Evolutionary conservation across 345 rosid genomes (phyloP), one percentile per base, ranked within the genome.

Genomic region (Reutealis trisperma): DNA sequence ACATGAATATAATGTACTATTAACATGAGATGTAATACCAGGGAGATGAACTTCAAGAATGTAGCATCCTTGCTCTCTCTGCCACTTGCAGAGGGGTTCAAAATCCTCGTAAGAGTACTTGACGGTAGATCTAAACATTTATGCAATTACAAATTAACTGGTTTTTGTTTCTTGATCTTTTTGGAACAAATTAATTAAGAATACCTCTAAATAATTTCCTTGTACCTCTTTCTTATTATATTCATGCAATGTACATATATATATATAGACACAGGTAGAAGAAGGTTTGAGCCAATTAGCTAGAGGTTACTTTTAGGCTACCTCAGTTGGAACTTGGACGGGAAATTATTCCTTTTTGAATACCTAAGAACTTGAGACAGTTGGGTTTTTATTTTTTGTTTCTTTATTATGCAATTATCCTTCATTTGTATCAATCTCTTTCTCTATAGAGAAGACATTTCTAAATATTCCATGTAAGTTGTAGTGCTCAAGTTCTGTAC

Each of bases 41-140:
- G 75, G 74, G 70, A 91, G 75, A 67, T 88, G 82, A 59, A 89
- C 73, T 76, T 86, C 86, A 65, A 91, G 73, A 74, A 63, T 71
- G 52, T 87, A 85, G 0, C 77, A 45, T 32, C 65, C 75, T 76
- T 80, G 83, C 2, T 62, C 84, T 78, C 70, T 42, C 59, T 22
- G 63, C 87, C 91, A 86, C 59, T 81, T 81, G 83, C 87, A 89
- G 27, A 70, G 81, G 42, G 94, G 92, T 75, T 89, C 90, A 41
- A 86, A 83, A 57, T 89, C 88, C 30, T 82, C 87, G 63, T 72
- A 75, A 45, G 78, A 60, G 37, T 34, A 15, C 65, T 58, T 44
- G 67, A 68, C 45, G 14, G 49, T 25, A 25, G 14, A n/a, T 45
- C 27, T 19, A 51, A 75, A 64, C 75, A 71, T 77, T 55, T 41